Evolutionary conservation across 2,329 filamentous ascomycete genomes (phyloP).

Genomic region (Paracoccidioides brasiliensis): DNA sequence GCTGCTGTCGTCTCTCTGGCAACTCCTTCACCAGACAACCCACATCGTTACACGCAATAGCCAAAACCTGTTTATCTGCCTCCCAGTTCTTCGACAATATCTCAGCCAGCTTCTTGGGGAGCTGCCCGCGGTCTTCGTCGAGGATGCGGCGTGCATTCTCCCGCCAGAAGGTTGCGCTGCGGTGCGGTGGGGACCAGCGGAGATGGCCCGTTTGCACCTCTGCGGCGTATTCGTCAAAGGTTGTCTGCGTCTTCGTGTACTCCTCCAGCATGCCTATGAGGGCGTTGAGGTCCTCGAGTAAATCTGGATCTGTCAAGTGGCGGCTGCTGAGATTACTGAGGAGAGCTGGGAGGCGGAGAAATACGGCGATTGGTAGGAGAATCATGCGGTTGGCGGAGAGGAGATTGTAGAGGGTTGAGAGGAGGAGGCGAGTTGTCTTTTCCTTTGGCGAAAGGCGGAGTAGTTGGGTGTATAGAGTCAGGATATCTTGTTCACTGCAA

Average conservation of each 20-base stretch:
- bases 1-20: constrained; percentile 63
- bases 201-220: constrained; percentile 79
- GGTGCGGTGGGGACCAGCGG: constrained; percentile 84
- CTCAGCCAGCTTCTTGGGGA: constrained; percentile 69
- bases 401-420: constrained; percentile 82
- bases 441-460: constrained; percentile 90
- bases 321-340: constrained; percentile 44
- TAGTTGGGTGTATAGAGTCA: constrained; percentile 83
- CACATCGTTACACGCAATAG: constrained; percentile 86
- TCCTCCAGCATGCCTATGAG: constrained; percentile 63
- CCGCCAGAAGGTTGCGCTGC: constrained; percentile 75
- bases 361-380: constrained; percentile 68
- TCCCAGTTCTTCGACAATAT: constrained; percentile 75
- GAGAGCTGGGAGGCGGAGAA: constrained; percentile 62
- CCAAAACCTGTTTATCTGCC: constrained; percentile 72
- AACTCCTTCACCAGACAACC: constrained; percentile 81
- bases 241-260: constrained; percentile 59
- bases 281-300: constrained; percentile 36
- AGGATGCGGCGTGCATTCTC: constrained; percentile 82
- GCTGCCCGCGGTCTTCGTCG: constrained; percentile 65
- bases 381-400: constrained; percentile 56
- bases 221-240: constrained; percentile 58
- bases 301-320: constrained; percentile 37
- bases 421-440: constrained; percentile 84
- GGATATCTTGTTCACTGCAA: constrained; percentile 74